Evolutionary conservation across 2,329 filamentous ascomycete genomes (phyloP).

Genomic region (Ceratocystis papillata): DNA sequence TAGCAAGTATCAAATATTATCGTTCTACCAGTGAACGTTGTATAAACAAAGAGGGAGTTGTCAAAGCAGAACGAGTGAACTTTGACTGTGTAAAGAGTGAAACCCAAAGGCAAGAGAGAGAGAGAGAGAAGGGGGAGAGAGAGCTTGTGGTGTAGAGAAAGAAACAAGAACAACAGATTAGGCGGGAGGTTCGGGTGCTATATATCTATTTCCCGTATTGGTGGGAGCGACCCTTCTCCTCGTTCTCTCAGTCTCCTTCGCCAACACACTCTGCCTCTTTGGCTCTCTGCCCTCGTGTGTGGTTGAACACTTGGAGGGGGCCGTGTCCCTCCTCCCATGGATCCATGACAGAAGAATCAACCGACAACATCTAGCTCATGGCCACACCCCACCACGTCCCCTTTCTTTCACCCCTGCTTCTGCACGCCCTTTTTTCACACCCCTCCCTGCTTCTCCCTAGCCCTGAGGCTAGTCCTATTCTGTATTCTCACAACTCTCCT

Average conservation of each 20-base stretch:
- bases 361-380: no score
- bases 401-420: neutral
- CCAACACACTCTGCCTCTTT: neutral
- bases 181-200: conserved; percentile 17
- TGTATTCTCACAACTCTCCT: neutral
- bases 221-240: neutral
- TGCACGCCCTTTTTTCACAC: neutral
- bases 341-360: neutral
- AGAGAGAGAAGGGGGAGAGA: conserved; percentile 25
- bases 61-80: conserved; percentile 24
- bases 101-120: conserved; percentile 14
- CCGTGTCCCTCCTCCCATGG: conserved; percentile 11
- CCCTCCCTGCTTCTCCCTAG: neutral
- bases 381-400: neutral
- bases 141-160: conserved; percentile 16
- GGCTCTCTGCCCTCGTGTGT: neutral
- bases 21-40: conserved; percentile 25
- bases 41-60: conserved; percentile 25
- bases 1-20: conserved; percentile 29
- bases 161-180: neutral
- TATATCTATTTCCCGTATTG: conserved; percentile 15
- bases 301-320: neutral
- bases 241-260: neutral
- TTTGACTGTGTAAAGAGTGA: conserved; percentile 23
- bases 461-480: neutral